These are phyloP conservation scores for Microcyclosporella mali DNA, from an alignment of 2,329 filamentous ascomycete genomes.

Conservation along the genomic window DNA sequence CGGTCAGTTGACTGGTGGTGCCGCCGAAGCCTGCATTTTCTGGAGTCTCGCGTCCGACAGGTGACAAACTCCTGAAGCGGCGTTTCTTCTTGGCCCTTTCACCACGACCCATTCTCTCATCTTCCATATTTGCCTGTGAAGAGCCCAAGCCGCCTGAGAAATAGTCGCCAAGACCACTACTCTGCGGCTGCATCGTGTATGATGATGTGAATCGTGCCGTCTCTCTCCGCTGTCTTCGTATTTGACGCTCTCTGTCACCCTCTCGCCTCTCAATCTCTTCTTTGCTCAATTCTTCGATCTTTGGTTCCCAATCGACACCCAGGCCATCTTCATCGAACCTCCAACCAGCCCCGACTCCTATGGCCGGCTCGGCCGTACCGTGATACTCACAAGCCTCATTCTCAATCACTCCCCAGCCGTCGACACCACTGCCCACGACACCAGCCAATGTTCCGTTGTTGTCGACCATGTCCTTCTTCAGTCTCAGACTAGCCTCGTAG, in stretches of 20 bases:
- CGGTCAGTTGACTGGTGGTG: slow-evolving; percentile 57
- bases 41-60: slow-evolving; percentile 73
- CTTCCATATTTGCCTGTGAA: slow-evolving; percentile 38
- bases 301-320: slow-evolving; percentile 50
- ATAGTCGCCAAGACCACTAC: slow-evolving; percentile 43
- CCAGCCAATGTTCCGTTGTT: slow-evolving; percentile 57
- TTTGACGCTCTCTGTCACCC: slow-evolving; percentile 85
- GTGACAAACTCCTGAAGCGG: slow-evolving; percentile 81
- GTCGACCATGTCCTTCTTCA: slow-evolving; percentile 96
- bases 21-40: slow-evolving; percentile 64
- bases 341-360: slow-evolving; percentile 78
- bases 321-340: slow-evolving; percentile 89
- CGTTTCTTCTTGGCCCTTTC: slow-evolving; percentile 94
- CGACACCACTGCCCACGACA: slow-evolving; percentile 66
- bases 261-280: slow-evolving; percentile 98
- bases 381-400: slow-evolving; percentile 72
- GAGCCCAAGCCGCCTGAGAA: slow-evolving; percentile 46
- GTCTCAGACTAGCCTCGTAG: slow-evolving; percentile 83
- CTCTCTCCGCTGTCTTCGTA: slow-evolving; percentile 77
- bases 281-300: slow-evolving; percentile 62
- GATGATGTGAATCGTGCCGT: slow-evolving; percentile 67
- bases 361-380: slow-evolving; percentile 30
- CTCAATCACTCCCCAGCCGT: slow-evolving; percentile 67
- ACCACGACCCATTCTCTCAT: slow-evolving; percentile 84
- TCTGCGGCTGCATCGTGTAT: slow-evolving; percentile 43